A percentile compares a stretch with the other conserved stretches of the same genome.
Conservation (phyloP, 345 rosid genomes). For the Salix exigua region DNA sequence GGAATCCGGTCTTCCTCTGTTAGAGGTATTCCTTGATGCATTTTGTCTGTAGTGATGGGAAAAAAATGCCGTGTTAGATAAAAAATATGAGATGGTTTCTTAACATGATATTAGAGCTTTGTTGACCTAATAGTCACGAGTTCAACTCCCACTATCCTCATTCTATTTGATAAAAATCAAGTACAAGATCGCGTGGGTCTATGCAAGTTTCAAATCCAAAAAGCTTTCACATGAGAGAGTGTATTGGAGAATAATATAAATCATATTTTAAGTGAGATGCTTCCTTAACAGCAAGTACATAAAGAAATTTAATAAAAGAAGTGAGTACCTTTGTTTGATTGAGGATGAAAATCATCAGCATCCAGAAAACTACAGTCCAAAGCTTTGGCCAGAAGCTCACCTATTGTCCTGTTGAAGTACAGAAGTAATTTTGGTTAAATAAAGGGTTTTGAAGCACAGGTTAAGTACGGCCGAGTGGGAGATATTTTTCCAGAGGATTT, state of each 20-base stretch:
- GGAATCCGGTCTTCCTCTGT: conserved; percentile 78
- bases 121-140: no score
- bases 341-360: conserved; percentile 81
- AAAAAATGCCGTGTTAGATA: neutral
- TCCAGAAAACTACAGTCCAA: conserved; percentile 64
- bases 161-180: no score
- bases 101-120: no score
- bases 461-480: no score
- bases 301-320: neutral
- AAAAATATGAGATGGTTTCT: no score
- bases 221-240: no score
- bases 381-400: conserved; percentile 50
- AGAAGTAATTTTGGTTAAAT: no score
- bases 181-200: rapidly evolving
- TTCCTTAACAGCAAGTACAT: neutral
- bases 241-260: no score
- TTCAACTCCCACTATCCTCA: no score
- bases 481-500: no score
- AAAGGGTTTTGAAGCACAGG: neutral
- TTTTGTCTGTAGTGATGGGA: conserved; percentile 49
- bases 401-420: conserved; percentile 53
- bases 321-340: conserved; percentile 60
- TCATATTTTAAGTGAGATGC: no score
- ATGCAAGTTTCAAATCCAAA: no score
- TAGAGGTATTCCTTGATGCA: conserved; percentile 66